Conservation (phyloP, 805 yeast genomes). For the Candida insectalens region DNA sequence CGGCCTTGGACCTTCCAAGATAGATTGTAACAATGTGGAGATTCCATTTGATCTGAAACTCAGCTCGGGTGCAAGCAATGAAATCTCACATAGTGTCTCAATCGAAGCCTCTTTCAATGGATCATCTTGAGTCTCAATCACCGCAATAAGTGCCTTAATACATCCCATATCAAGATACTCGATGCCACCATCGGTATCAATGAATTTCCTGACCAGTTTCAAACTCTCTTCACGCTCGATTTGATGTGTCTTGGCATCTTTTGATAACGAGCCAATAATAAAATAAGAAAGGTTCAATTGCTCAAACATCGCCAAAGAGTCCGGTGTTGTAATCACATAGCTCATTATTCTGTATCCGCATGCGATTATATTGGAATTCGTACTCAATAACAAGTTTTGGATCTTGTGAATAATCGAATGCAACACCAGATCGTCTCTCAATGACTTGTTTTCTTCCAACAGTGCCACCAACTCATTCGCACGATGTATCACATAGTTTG, state of each 20-base stretch:
- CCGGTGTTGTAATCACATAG: conserved; percentile 40
- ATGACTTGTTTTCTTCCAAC: conserved; percentile 44
- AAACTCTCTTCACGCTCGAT: conserved; percentile 73
- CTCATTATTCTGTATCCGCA: conserved; percentile 72
- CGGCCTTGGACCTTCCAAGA: conserved; percentile 44
- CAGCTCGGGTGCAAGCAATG: conserved; percentile 33
- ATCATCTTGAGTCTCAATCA: conserved; percentile 48
- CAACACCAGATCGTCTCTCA: conserved; percentile 56
- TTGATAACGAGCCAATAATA: conserved; percentile 54
- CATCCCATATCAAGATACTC: conserved; percentile 24
- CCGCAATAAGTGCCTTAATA: conserved; percentile 5
- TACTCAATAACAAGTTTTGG: conserved; percentile 40
- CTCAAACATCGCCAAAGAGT: conserved; percentile 34
- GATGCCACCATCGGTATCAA: conserved; percentile 45
- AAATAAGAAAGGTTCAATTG: conserved; percentile 51
- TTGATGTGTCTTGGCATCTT: conserved; percentile 29
- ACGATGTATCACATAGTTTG: conserved; percentile 40
- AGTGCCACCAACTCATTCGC: conserved; percentile 59
- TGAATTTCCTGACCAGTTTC: conserved; percentile 53
- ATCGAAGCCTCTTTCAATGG: conserved; percentile 37
- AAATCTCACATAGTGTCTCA: conserved; percentile 45
- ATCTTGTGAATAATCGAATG: conserved; percentile 44
- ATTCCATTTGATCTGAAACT: conserved; percentile 37
- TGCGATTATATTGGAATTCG: conserved; percentile 54
- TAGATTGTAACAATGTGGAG: conserved; percentile 32